Evolutionary conservation across 306 rosid species (phyloP).

Genomic region (Ammopiptanthus mongolicus): DNA sequence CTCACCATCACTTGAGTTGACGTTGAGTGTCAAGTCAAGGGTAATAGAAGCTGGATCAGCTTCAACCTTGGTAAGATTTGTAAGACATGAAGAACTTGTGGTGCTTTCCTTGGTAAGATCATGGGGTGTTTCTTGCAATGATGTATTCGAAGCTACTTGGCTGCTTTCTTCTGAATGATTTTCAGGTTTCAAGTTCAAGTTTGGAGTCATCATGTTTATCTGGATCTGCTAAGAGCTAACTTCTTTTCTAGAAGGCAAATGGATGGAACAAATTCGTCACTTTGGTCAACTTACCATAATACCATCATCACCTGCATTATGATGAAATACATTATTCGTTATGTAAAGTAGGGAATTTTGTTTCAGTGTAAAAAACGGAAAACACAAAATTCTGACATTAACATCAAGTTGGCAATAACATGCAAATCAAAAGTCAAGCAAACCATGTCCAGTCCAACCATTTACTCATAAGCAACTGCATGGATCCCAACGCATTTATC

Average conservation of each 20-base stretch:
- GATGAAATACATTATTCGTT: constrained; percentile 9
- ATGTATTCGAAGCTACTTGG: constrained; percentile 43
- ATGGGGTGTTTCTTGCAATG: constrained; percentile 40
- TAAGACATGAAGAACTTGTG: constrained; percentile 49
- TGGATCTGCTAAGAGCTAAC: constrained; percentile 8
- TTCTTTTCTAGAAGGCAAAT: constrained; percentile 14
- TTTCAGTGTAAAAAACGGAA: neutral
- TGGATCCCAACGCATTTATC: neutral
- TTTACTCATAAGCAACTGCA: neutral
- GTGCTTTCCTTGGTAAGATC: constrained; percentile 51
- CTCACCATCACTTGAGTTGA: constrained; percentile 40
- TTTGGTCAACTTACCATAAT: constrained; percentile 10
- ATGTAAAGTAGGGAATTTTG: neutral
- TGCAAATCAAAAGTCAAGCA: neutral
- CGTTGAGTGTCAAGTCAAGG: constrained; percentile 71
- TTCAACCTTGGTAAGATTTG: constrained; percentile 34
- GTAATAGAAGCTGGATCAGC: constrained; percentile 39
- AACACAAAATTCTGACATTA: neutral
- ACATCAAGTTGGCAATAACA: neutral
- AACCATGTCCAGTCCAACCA: neutral
- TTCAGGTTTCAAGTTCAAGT: constrained; percentile 63
- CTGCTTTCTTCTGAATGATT: constrained; percentile 50
- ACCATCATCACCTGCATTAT: constrained; percentile 34
- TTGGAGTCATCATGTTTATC: constrained; percentile 56
- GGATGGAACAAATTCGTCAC: constrained; percentile 16